phyloP scores from a whole-genome alignment of 106 monocot genomes.

The Dendrobium chrysotoxum region DNA sequence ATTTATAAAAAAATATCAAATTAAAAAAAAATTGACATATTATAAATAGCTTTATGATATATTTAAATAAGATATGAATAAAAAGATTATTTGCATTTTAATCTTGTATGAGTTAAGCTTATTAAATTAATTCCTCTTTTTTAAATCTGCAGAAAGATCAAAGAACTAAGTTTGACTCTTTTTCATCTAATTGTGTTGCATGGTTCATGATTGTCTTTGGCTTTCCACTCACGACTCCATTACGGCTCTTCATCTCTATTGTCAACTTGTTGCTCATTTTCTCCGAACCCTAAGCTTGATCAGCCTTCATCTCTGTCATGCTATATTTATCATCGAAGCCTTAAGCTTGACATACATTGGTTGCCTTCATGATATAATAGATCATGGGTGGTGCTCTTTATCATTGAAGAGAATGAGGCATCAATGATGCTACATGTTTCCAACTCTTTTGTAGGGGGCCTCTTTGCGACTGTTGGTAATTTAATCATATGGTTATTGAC shows the following conservation, averaged over 20 bases:
- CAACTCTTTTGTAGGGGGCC: too few relatives aligned
- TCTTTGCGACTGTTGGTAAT: too few relatives aligned
- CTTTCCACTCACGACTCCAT: not conserved
- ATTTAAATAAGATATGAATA: too few relatives aligned
- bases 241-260: not conserved
- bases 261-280: not conserved
- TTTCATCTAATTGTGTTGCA: not conserved
- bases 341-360: too few relatives aligned
- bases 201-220: not conserved
- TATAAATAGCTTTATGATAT: too few relatives aligned
- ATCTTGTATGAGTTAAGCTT: not conserved
- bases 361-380: too few relatives aligned
- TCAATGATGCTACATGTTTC: too few relatives aligned
- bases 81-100: not conserved
- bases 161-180: not conserved
- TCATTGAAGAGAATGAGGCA: too few relatives aligned
- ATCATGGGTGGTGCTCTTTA: too few relatives aligned
- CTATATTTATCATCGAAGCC: not conserved
- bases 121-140: not conserved
- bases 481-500: too few relatives aligned
- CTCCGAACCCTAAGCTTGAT: not conserved
- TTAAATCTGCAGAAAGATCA: not conserved
- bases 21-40: too few relatives aligned
- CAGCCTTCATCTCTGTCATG: not conserved
- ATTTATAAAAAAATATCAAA: too few relatives aligned